A percentile compares a stretch with the other conserved stretches of the same genome.
Conservation (phyloP, 106 monocot species). For the Phalaenopsis equestris region DNA sequence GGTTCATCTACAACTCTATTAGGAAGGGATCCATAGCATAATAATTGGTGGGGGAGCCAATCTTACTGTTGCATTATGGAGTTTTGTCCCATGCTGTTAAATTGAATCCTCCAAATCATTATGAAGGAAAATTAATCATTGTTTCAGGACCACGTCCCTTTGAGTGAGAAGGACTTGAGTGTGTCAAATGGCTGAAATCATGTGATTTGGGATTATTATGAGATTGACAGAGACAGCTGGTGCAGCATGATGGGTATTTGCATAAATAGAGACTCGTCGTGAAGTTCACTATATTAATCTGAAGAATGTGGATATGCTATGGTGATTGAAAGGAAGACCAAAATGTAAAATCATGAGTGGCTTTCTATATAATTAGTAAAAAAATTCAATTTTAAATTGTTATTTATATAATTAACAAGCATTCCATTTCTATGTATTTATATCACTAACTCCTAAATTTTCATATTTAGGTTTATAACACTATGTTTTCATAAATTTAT, state of each 20-base stretch:
- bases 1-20: too few species aligned
- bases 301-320: neutral
- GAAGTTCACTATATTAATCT: neutral
- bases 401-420: neutral
- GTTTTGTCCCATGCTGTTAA: neutral
- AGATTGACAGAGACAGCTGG: neutral
- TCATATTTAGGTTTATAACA: too few species aligned
- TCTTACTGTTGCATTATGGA: too few species aligned
- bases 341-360: neutral
- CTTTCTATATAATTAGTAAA: neutral
- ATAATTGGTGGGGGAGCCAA: too few species aligned
- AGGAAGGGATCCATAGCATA: too few species aligned
- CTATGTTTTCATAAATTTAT: too few species aligned
- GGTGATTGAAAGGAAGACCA: neutral
- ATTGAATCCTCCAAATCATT: neutral
- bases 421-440: too few species aligned
- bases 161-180: neutral
- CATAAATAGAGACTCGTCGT: neutral
- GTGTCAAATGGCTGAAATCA: neutral
- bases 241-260: neutral
- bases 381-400: neutral
- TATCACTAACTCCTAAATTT: too few species aligned
- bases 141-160: neutral
- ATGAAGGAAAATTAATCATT: neutral
- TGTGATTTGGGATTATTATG: neutral